Evolutionary conservation across 1,284 basidiomycete species (phyloP).

Genomic region (Schizopora paradoxa): DNA sequence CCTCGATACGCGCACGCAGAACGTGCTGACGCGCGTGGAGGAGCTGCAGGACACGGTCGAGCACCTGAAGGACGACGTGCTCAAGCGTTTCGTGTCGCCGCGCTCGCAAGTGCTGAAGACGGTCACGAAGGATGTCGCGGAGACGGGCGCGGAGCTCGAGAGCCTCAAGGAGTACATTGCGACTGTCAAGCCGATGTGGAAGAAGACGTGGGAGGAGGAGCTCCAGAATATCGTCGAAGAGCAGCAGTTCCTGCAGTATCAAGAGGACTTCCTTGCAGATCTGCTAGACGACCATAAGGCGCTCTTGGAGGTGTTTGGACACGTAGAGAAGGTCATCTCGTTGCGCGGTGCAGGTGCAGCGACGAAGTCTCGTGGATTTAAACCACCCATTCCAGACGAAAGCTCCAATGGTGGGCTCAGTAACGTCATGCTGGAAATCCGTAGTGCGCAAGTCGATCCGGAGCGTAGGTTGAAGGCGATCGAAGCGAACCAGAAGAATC

Average conservation of each 20-base stretch:
- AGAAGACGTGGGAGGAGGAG: conserved; percentile 97
- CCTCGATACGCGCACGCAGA: conserved; percentile 84
- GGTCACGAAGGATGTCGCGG: conserved; percentile 70
- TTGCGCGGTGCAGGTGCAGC: conserved; percentile 49
- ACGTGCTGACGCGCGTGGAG: conserved; percentile 88
- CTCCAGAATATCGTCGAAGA: conserved; percentile 96
- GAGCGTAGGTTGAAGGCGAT: conserved; percentile 85
- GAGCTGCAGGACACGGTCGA: conserved; percentile 93
- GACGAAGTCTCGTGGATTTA: conserved; percentile 43
- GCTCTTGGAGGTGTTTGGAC: conserved; percentile 76
- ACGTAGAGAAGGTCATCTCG: conserved; percentile 85
- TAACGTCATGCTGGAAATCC: conserved; percentile 84
- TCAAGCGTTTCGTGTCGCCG: conserved; percentile 84
- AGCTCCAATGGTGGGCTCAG: conserved; percentile 52
- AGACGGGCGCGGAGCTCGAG: conserved; percentile 68
- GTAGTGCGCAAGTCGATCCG: conserved; percentile 76
- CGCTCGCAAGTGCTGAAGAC: conserved; percentile 68
- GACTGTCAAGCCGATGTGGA: conserved; percentile 94
- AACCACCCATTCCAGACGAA: conserved; percentile 56
- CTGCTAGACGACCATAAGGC: conserved; percentile 90
- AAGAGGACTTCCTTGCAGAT: conserved; percentile 86
- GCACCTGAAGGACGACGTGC: conserved; percentile 85
- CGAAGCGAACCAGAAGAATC: conserved; percentile 73
- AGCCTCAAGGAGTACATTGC: conserved; percentile 82
- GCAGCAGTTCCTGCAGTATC: conserved; percentile 89